Conservation (phyloP, 2,329 filamentous ascomycete genomes). For the Aureobasidium sp. region DNA sequence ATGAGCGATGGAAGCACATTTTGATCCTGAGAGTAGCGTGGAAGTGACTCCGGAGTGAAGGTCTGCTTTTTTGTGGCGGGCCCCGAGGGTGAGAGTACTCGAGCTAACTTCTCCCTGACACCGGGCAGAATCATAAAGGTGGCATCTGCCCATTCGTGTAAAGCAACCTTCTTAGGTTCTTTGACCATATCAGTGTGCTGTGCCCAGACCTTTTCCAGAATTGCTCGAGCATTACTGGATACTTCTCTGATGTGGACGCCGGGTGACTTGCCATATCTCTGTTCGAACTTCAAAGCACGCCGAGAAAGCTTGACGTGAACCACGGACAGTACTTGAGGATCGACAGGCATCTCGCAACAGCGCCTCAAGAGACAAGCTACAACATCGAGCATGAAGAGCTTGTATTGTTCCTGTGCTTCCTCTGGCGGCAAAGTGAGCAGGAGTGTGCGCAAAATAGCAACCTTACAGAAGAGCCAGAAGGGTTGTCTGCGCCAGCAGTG, state of each 20-base stretch:
- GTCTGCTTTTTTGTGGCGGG: no score
- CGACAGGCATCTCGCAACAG: constrained; percentile 14
- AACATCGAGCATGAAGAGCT: constrained; percentile 33
- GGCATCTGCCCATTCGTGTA: background rate
- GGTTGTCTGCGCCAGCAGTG: constrained; percentile 57
- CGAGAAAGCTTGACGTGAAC: constrained; percentile 24
- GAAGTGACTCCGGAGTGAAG: background rate
- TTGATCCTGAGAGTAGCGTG: background rate
- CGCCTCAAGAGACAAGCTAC: constrained; percentile 44
- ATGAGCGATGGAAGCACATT: background rate
- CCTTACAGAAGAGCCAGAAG: constrained; percentile 56
- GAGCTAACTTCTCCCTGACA: background rate
- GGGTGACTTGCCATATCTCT: background rate
- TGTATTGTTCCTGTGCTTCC: background rate
- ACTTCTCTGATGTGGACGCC: background rate
- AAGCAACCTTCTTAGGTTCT: background rate
- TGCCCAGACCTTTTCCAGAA: background rate
- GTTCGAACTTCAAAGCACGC: constrained; percentile 22
- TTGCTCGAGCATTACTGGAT: background rate
- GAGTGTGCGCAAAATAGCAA: constrained; percentile 50
- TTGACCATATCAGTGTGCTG: background rate
- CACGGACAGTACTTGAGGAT: constrained; percentile 17
- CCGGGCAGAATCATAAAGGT: constrained; percentile 20
- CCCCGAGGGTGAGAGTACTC: background rate
- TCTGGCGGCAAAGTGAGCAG: constrained; percentile 21